A percentile compares a stretch with the other conserved stretches of the same genome.
Evolutionary conservation across 495 filamentous ascomycete genomes (phyloP).

Genomic region (Penicillium bialowiezense): DNA sequence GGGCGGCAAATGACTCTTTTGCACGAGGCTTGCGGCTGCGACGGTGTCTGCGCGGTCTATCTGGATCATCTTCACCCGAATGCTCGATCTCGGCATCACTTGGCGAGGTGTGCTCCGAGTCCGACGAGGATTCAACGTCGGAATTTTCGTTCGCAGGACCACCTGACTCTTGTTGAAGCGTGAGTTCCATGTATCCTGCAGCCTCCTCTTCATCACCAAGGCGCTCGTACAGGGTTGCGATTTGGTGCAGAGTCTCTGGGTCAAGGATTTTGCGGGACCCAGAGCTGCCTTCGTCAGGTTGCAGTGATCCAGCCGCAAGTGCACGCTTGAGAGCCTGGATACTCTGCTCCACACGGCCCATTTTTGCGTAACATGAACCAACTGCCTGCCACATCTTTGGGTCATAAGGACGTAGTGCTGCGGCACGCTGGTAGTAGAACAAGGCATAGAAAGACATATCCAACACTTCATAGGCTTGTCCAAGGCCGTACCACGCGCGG

Average conservation of each 20-base stretch:
- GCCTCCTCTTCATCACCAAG: constrained; percentile 73
- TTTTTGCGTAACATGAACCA: constrained; percentile 82
- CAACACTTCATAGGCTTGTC: constrained; percentile 94
- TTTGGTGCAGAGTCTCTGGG: constrained; percentile 84
- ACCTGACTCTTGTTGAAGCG: constrained; percentile 75
- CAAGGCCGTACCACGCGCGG: constrained; percentile 96
- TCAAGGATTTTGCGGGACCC: constrained; percentile 63
- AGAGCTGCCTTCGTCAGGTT: constrained; percentile 52
- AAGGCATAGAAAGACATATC: constrained; percentile 97
- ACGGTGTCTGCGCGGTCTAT: constrained; percentile 8
- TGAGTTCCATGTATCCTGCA: constrained; percentile 90
- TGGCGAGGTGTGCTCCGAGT: constrained; percentile 16
- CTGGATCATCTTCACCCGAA: constrained; percentile 38
- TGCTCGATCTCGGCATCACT: constrained; percentile 38
- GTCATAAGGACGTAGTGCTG: constrained; percentile 85
- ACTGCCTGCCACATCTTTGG: constrained; percentile 99
- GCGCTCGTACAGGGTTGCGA: constrained; percentile 84
- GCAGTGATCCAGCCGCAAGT: constrained; percentile 76
- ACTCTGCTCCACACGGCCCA: constrained; percentile 75
- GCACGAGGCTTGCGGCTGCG: constrained; percentile 22
- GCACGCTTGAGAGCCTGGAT: constrained; percentile 95
- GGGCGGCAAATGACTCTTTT: constrained; percentile 38
- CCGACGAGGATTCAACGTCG: constrained; percentile 30
- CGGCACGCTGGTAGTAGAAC: constrained; percentile 96
- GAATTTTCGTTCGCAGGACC: constrained; percentile 40